phyloP scores from a whole-genome alignment of 2,329 filamentous ascomycete species.

The Xylariales sp. region DNA sequence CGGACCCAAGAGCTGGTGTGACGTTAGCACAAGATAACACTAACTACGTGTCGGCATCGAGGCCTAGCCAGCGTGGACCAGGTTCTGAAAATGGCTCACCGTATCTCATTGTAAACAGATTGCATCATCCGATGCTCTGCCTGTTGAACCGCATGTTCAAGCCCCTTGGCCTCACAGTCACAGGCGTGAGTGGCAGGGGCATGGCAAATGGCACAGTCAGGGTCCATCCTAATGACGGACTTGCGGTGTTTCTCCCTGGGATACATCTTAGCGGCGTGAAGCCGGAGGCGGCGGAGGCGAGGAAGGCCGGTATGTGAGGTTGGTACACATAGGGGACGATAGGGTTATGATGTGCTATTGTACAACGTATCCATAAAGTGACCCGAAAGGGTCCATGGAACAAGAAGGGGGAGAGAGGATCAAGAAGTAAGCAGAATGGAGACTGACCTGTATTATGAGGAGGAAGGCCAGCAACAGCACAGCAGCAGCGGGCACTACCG shows the following conservation, averaged over 20 bases:
- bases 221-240: slow-evolving; percentile 71
- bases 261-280: slow-evolving; percentile 63
- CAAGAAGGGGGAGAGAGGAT: slow-evolving; percentile 39
- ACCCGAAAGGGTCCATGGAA: slow-evolving; percentile 54
- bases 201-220: slow-evolving; percentile 75
- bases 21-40: slow-evolving; percentile 37
- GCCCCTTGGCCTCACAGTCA: slow-evolving; percentile 74
- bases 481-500: slow-evolving; percentile 40
- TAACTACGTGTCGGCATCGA: slow-evolving; percentile 19
- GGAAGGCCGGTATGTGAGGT: slow-evolving; percentile 45
- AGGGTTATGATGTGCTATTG: slow-evolving; percentile 47
- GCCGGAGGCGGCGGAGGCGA: slow-evolving; percentile 46
- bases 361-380: slow-evolving; percentile 51
- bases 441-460: slow-evolving; percentile 53
- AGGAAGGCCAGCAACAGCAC: slow-evolving; percentile 47
- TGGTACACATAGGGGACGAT: slow-evolving; percentile 44
- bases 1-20: slow-evolving; percentile 69
- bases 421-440: slow-evolving; percentile 43
- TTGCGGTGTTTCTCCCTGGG: slow-evolving; percentile 61
- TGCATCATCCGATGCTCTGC: slow-evolving; percentile 74
- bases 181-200: slow-evolving; percentile 68
- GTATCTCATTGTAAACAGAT: slow-evolving; percentile 70
- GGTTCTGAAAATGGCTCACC: slow-evolving; percentile 57
- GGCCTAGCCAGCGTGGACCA: slow-evolving; percentile 18
- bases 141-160: slow-evolving; percentile 71